A percentile compares a stretch with the other conserved stretches of the same genome.
phyloP scores from a whole-genome alignment of 371 early-diverging fungal genomes.

The Fennellomyces sp. region DNA sequence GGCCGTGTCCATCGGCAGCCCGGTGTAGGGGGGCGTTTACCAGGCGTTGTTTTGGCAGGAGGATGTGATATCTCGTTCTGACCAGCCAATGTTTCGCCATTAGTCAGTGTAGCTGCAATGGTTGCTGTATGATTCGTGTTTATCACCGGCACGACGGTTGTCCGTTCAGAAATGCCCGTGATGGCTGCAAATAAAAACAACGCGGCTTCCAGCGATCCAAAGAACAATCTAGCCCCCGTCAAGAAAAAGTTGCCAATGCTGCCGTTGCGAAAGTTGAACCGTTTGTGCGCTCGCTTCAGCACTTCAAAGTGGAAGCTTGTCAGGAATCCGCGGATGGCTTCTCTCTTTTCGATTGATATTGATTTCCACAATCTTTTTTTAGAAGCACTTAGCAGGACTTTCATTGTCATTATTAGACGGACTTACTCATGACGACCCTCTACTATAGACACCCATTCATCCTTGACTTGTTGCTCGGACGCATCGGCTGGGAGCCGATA shows the following conservation, averaged over 20 bases:
- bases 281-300: slow-evolving; percentile 62
- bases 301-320: slow-evolving; percentile 70
- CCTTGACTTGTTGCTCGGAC: slow-evolving; percentile 47
- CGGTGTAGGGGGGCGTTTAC: slow-evolving; percentile 4
- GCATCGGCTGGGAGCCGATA: slow-evolving; percentile 65
- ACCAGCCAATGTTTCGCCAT: slow-evolving; percentile 57
- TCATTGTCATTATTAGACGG: neutral
- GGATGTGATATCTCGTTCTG: slow-evolving; percentile 74
- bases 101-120: slow-evolving; percentile 64
- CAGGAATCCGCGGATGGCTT: slow-evolving; percentile 74
- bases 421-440: slow-evolving; percentile 63
- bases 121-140: slow-evolving; percentile 63
- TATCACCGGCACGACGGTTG: slow-evolving; percentile 64
- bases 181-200: slow-evolving; percentile 68
- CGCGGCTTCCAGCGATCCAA: slow-evolving; percentile 69
- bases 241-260: slow-evolving; percentile 79
- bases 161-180: slow-evolving; percentile 59
- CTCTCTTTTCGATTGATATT: slow-evolving; percentile 64
- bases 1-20: slow-evolving; percentile 19
- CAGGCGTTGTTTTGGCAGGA: slow-evolving; percentile 10
- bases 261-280: slow-evolving; percentile 74
- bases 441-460: slow-evolving; percentile 67
- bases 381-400: neutral
- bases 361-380: slow-evolving; percentile 54
- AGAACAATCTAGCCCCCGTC: slow-evolving; percentile 71